Percentiles rank a stretch among this genome's conserved stretches.
phyloP scores from a whole-genome alignment of 2,329 filamentous ascomycete genomes.

The Pseudogymnoascus sp. region DNA sequence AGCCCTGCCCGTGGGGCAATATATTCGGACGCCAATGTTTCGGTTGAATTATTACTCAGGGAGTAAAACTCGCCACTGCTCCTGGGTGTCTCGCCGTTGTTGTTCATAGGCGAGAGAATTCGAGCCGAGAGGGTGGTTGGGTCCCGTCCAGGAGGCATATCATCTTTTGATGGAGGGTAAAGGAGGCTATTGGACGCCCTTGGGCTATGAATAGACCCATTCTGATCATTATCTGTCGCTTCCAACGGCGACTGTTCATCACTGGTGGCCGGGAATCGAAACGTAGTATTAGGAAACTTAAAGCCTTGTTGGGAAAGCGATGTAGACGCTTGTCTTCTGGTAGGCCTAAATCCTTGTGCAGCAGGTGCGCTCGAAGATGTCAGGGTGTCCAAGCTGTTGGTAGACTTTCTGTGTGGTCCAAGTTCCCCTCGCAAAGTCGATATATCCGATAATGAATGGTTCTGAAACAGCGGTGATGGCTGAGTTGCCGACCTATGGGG shows the following conservation, averaged over 20 bases:
- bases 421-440: background rate
- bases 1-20: slow-evolving; percentile 43
- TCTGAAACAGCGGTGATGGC: slow-evolving; percentile 27
- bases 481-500: slow-evolving; percentile 28
- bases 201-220: background rate
- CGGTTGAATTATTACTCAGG: slow-evolving; percentile 86
- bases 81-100: slow-evolving; percentile 66
- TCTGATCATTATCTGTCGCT: background rate
- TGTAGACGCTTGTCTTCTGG: slow-evolving; percentile 24
- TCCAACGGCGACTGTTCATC: slow-evolving; percentile 22
- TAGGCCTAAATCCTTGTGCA: slow-evolving; percentile 29
- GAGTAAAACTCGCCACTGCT: slow-evolving; percentile 95
- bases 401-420: background rate
- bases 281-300: slow-evolving; percentile 40
- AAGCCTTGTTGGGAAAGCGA: slow-evolving; percentile 37
- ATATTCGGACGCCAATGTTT: slow-evolving; percentile 88
- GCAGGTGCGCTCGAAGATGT: slow-evolving; percentile 23
- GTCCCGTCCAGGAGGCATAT: slow-evolving; percentile 45
- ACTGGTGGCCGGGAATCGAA: slow-evolving; percentile 21
- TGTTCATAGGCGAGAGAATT: slow-evolving; percentile 70
- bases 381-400: background rate
- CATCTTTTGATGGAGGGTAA: slow-evolving; percentile 23
- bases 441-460: slow-evolving; percentile 8
- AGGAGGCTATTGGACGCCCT: slow-evolving; percentile 8
- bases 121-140: slow-evolving; percentile 52